Base-by-base conservation (phyloP, 192 early-diverging fungal species). In the Pilaira anomala region DNA sequence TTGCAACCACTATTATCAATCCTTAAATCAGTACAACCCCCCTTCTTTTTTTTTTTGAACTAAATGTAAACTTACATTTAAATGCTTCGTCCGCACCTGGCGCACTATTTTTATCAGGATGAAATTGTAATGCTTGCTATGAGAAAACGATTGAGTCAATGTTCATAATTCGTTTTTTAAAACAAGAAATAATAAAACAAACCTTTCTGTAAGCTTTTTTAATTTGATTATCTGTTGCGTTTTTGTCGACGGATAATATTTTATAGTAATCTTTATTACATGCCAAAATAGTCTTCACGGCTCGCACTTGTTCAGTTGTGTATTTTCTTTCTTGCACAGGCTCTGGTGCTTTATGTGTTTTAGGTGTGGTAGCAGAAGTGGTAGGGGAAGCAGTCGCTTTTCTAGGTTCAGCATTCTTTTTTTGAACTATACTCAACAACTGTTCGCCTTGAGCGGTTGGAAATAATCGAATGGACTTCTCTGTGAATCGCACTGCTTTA, bases 21-120 rank as follows among this genome's bases (percentile, higher is more conserved):
- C 21, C 46, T 18, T 33, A 52, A 29, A 53, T 44, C n/a, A n/a
- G 7, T 46, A 53, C 22, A 16, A 24, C 16, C 30, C 48, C 24
- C 3, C 25, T 50, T 7, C 0, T 6, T 28, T 25, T 7, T 45
- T 14, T 14, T 13, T 58, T 29, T 12, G 48, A 33, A n/a, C 0
- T 14, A n/a, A n/a, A n/a, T 3, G 19, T n/a, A 56, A 21, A 62
- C 63, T 54, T 77, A 91, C 89, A 81, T 77, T 97, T 97, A 71
- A 98, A 98, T 0, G 96, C 94, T 72, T 96, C 94, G 60, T 96
- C 95, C 5, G 94, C 93, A n/a, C 96, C 94, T 2, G 95, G 96
- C 12, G 96, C 96, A 0, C 79, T 84, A 61, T 96, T 97, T 71
- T 98, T 98, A 68, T 98, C 96, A 1, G 96, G 96, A 65, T 98